Base-by-base conservation (phyloP, 305 asterid genomes). In the Fraxinus platypoda region DNA sequence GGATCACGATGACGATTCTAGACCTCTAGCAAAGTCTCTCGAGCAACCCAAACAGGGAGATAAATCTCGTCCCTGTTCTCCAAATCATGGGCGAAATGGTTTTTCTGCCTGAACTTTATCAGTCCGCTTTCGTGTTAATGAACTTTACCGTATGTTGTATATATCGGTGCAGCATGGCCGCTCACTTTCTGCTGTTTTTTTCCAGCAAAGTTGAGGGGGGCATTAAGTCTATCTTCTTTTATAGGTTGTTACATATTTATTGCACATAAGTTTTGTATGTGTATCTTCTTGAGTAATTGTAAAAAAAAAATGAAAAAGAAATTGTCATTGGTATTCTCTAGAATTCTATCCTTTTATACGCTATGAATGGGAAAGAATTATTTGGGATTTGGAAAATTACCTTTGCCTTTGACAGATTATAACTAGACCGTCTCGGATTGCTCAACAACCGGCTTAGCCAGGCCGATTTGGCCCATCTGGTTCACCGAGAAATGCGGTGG, bases 161-260 rank as follows among this genome's bases (percentile, higher is more conserved):
- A 91, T 91, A 85, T 85, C 79, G 83, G 41, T 75, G 59, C 75
- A 82, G 75, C 75, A 86, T 76, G 74, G 35, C 83, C 88, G 90
- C 90, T 83, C 88, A 84, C 77, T 77, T 88, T 86, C 89, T 90
- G 95, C 94, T 86, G 86, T 83, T 87, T 88, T 88, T 92, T 89
- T 83, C 21, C 84, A 86, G 97, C 92, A 88, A 87, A 86, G 85
- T 82, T 17, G 84, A 72, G 52, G 94, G 93, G 93, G 93, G 88
- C 84, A 80, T 84, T 83, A 28, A 6, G 3, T 82, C 75, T 83
- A 52, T 66, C 74, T 66, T 66, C 35, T 76, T 76, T 37, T 77
- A 49, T 74, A 83, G 87, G 80, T 83, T n/a, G 59, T 81, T 37
- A 81, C 84, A 81, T 80, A 37, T 82, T 88, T 89, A 88, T 76